Evolutionary conservation across 2,329 filamentous ascomycete species (phyloP), one percentile per base, ranked within the genome.

Genomic region (Magnaporthales sp.): DNA sequence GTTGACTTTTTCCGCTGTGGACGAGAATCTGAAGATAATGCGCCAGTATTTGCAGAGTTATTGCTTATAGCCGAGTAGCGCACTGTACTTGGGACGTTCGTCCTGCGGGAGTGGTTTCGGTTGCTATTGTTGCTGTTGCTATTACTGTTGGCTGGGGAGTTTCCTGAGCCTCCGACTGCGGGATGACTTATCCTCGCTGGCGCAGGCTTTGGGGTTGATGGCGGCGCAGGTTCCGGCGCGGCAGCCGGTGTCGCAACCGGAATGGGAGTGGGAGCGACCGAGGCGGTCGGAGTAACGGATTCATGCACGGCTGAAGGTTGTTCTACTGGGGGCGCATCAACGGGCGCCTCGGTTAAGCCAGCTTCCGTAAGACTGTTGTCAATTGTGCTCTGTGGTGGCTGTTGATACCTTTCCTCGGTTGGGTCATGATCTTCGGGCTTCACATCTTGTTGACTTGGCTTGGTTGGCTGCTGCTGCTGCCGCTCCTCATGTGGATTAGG

Each of bases 1-100:
- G 82, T 83, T 0, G 86, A 87, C 73, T 84, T 87, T 70, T 87
- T 88, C 68, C 84, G 76, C 65, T 82, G 79, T 1, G 84, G 83
- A 27, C 72, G 11, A 61, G 64, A 54, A 72, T 61, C 72, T 65
- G 74, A 77, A 51, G 38, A 51, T n/a, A 51, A 51, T 51, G 38
- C 38, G 24, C 73, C 70, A 1, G 74, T 76, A 67, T 73, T 68
- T 56, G 75, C 75, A 19, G 76, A 75, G n/a, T 76, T 75, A 30
- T 72, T 71, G 71, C 81, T 86, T 66, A 81, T 72, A 24, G 76
- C 77, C 15, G 84, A 86, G 70, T 81, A 81, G 51, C 83, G 79
- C 56, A 81, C 67, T 11, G 78, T 76, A 70, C 74, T 81, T 7
- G 78, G 76, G 10, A 76, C 76, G 65, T 76, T 76, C 8, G 78